Conservation (phyloP, 2,329 filamentous ascomycete genomes). For the Diplodia seriata region DNA sequence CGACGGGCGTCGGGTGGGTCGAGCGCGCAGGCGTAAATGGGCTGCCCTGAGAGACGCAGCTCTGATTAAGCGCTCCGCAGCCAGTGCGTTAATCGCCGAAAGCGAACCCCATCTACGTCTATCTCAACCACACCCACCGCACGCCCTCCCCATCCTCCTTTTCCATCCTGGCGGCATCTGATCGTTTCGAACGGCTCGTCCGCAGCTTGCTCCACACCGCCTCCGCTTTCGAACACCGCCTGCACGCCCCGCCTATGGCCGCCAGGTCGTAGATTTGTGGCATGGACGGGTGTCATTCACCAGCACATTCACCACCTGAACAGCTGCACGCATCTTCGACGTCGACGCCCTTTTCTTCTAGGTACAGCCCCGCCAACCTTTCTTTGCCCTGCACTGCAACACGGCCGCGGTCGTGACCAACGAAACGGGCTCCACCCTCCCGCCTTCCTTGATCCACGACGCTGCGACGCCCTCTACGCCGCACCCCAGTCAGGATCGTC, state of each 20-base stretch:
- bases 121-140: conserved; percentile 25
- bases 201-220: conserved; percentile 25
- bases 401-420: conserved; percentile 28
- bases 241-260: conserved; percentile 50
- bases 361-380: conserved; percentile 37
- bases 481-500: conserved; percentile 43
- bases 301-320: conserved; percentile 32
- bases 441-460: conserved; percentile 40
- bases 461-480: conserved; percentile 40
- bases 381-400: conserved; percentile 26
- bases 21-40: conserved; percentile 19
- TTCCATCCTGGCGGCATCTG: conserved; percentile 23
- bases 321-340: conserved; percentile 35
- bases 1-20: conserved; percentile 11
- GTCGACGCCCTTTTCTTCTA: conserved; percentile 38
- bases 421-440: conserved; percentile 33
- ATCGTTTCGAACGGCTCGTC: conserved; percentile 5
- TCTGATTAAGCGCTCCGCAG: conserved; percentile 24
- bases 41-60: conserved; percentile 4
- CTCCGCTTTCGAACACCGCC: conserved; percentile 36
- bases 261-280: conserved; percentile 37
- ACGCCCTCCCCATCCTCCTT: conserved; percentile 29
- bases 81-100: conserved; percentile 28
- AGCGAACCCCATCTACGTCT: conserved; percentile 31
- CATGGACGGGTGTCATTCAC: conserved; percentile 40